Base-by-base conservation (phyloP, 331 rosid species). In the Rosa hybrid region DNA sequence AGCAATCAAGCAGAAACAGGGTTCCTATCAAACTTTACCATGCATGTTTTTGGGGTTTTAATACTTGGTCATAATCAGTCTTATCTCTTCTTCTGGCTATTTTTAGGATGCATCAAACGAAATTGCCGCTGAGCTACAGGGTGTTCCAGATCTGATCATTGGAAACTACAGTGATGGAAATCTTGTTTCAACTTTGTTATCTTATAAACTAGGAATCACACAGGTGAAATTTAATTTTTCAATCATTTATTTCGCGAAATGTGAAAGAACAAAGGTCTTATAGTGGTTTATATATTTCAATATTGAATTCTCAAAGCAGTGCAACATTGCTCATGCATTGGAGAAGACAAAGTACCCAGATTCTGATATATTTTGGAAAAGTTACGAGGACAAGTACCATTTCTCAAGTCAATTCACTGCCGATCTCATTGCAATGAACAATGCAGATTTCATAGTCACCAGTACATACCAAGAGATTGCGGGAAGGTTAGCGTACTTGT, bases 161-260 rank as follows among this genome's bases (percentile, higher is more conserved):
- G 93, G 93, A 34, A 89, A 88, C 81, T 89, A 89, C 70, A 91
- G 96, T 63, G 90, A 89, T 71, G 91, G 92, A 71, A 91, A 91
- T 83, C 93, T 91, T 71, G 90, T 91, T 78, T 93, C 96, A 59
- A 81, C 93, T 75, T 80, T 91, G 77, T 81, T 89, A 77, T 83
- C 96, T 51, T 78, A 82, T 76, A 86, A 85, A 74, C 88, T 89
- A 64, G 96, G 96, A 83, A 86, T 91, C 81, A 86, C 93, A 30
- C 90, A 88, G 90, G 93, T 87, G 23, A 14, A 51, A 0, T 7
- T 16, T 34, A 1, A 18, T 12, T 45, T 77, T 44, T 41, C 20
- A 16, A 12, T 23, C 44, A 38, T 21, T 30, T 44, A 13, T 81
- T 54, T 46, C 63, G 1, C 34, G 51, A 9, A 5, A 5, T 13